Conservation (phyloP, 2,329 filamentous ascomycete species). For the Penicillium sclerotigenum region DNA sequence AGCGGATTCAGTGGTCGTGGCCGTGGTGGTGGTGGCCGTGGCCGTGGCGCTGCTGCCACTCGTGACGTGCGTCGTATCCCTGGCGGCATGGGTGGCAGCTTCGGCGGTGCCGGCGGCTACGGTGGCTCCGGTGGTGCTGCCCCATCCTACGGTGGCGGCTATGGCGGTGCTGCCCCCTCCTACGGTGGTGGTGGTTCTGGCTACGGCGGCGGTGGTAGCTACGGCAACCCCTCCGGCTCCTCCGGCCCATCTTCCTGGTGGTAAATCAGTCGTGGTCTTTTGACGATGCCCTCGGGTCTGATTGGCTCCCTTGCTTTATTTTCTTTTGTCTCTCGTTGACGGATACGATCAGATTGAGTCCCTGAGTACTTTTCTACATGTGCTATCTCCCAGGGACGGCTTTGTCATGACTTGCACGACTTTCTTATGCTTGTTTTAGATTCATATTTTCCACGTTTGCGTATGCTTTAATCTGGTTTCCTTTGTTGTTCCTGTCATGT, state of each 20-base stretch:
- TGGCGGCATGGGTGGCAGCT: conserved; percentile 41
- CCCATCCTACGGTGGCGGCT: conserved; percentile 30
- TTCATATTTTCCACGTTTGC: conserved; percentile 7
- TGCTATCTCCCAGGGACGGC: conserved; percentile 37
- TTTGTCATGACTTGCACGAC: conserved; percentile 48
- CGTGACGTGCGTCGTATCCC: conserved; percentile 83
- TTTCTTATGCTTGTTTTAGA: conserved; percentile 32
- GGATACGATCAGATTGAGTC: conserved; percentile 42
- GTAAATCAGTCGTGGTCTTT: conserved; percentile 45
- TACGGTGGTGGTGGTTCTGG: conserved; percentile 28
- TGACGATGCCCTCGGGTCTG: conserved; percentile 42
- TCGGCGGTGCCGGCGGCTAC: conserved; percentile 30
- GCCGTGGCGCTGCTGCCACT: conserved; percentile 57
- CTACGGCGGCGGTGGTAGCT: conserved; percentile 40
- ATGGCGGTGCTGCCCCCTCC: conserved; percentile 28
- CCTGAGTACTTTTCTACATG: conserved; percentile 28
- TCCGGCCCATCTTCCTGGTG: conserved; percentile 53
- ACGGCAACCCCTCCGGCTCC: conserved; percentile 50
- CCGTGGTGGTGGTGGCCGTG: conserved; percentile 70
- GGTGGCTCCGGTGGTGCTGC: conserved; percentile 26
- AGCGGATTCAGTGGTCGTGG: conserved; percentile 72
- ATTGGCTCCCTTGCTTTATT: conserved; percentile 35
- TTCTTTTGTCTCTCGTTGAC: conserved; percentile 34
- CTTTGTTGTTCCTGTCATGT: conserved; percentile 17
- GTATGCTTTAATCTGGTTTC: conserved; percentile 18